Evolutionary conservation across 257 asterid species (phyloP).

Genomic region (Ligustrum vulgare): DNA sequence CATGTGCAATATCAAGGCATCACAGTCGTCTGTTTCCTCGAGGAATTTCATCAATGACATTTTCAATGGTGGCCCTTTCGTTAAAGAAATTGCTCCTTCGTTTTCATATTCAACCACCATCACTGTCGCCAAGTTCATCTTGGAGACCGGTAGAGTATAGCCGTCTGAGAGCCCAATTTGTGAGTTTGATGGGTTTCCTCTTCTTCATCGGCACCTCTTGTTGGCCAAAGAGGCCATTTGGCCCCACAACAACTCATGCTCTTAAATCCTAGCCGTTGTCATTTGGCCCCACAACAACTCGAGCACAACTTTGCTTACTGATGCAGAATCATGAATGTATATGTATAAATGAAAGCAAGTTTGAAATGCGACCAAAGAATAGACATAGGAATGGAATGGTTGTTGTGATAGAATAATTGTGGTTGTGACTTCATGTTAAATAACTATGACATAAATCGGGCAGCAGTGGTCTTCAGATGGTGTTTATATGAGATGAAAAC

Average conservation of each 20-base stretch:
- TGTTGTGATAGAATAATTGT: no score
- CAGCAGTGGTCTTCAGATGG: no score
- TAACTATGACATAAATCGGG: no score
- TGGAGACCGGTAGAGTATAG: constrained; percentile 34
- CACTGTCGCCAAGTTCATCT: constrained; percentile 83
- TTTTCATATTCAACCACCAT: constrained; percentile 47
- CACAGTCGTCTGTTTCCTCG: constrained; percentile 67
- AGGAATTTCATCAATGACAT: constrained; percentile 80
- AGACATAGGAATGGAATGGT: no score
- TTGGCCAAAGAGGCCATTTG: constrained; percentile 52
- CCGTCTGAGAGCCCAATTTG: constrained; percentile 25
- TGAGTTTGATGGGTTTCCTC: constrained; percentile 19
- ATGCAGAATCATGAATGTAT: no score
- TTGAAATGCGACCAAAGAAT: not conserved
- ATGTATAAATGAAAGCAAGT: no score
- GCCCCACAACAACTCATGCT: constrained; percentile 63
- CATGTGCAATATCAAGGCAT: constrained; percentile 11
- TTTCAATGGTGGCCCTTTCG: constrained; percentile 42
- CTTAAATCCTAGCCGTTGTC: constrained; percentile 63
- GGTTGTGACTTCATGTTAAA: no score
- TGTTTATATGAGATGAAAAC: no score
- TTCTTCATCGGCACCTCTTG: constrained; percentile 34
- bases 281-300: constrained; percentile 37
- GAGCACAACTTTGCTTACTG: no score
- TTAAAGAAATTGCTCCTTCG: not conserved